phyloP scores from a whole-genome alignment of 2,329 filamentous ascomycete species.

The Apiospora aurea region DNA sequence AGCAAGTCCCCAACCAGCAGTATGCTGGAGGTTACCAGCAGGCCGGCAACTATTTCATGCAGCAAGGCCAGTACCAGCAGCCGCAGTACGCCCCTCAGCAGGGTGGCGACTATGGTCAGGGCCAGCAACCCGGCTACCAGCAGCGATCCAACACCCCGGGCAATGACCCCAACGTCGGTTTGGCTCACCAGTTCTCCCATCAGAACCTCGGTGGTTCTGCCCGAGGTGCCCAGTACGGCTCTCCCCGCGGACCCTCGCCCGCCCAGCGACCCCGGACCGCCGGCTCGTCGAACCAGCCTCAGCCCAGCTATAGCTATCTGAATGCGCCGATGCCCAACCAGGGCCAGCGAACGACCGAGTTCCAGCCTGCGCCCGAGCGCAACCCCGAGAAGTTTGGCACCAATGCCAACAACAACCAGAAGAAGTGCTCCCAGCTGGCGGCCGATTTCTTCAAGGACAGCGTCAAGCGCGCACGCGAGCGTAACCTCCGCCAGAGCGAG shows the following conservation, averaged over 20 bases:
- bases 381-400: constrained; percentile 81
- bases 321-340: constrained; percentile 72
- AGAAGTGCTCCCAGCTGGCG: constrained; percentile 74
- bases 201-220: constrained; percentile 85
- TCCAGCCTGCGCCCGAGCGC: constrained; percentile 80
- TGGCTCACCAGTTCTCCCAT: constrained; percentile 96
- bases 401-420: constrained; percentile 72
- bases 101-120: constrained; percentile 39
- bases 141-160: constrained; percentile 64
- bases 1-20: constrained; percentile 45
- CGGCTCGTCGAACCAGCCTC: constrained; percentile 69
- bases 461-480: constrained; percentile 92
- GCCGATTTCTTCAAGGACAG: constrained; percentile 98
- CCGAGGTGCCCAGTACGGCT: constrained; percentile 70
- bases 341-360: constrained; percentile 66
- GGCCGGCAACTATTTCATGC: constrained; percentile 66
- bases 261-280: constrained; percentile 84
- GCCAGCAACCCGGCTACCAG: constrained; percentile 50
- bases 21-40: constrained; percentile 56
- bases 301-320: constrained; percentile 71
- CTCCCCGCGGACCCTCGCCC: constrained; percentile 71
- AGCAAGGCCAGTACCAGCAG: constrained; percentile 64
- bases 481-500: constrained; percentile 93
- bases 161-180: constrained; percentile 86
- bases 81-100: constrained; percentile 43